Conservation (phyloP, 768 basidiomycete genomes). For the Lanmaoa pseudosensibilis region DNA sequence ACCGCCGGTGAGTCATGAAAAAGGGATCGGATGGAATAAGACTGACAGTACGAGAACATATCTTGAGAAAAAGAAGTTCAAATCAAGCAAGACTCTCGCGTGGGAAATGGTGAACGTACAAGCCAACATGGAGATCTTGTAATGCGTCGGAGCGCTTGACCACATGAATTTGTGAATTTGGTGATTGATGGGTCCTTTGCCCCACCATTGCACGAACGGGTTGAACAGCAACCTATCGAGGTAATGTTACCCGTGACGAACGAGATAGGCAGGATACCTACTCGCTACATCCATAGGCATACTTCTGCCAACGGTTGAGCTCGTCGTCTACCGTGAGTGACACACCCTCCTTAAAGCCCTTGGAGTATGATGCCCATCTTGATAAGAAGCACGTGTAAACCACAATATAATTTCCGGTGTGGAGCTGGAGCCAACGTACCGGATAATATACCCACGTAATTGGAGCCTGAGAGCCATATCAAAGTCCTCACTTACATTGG, state of each 20-base stretch:
- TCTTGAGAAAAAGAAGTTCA: constrained; percentile 23
- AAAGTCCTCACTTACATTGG: constrained; percentile 69
- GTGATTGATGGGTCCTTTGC: constrained; percentile 77
- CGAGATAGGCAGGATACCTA: constrained; percentile 38
- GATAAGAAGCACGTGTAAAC: not conserved
- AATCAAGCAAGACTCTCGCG: constrained; percentile 2
- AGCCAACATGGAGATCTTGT: constrained; percentile 67
- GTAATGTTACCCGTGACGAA: not conserved
- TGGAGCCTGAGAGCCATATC: constrained; percentile 65
- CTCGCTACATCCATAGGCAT: constrained; percentile 64
- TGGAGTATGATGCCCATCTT: constrained; percentile 78
- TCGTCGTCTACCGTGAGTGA: constrained; percentile 89
- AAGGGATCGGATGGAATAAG: not conserved
- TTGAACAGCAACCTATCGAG: constrained; percentile 76
- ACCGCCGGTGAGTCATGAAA: not conserved
- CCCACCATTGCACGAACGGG: constrained; percentile 77
- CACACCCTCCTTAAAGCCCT: constrained; percentile 89
- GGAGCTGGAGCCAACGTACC: constrained; percentile 28
- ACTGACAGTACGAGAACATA: constrained; percentile 55
- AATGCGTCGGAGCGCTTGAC: constrained; percentile 75
- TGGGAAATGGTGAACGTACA: constrained; percentile 37
- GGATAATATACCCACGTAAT: constrained; percentile 67
- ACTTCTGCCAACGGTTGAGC: constrained; percentile 91
- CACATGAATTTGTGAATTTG: constrained; percentile 76
- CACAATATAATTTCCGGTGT: not conserved